Evolutionary conservation across 495 filamentous ascomycete genomes (phyloP).

Genomic region (Parmelia sp.): DNA sequence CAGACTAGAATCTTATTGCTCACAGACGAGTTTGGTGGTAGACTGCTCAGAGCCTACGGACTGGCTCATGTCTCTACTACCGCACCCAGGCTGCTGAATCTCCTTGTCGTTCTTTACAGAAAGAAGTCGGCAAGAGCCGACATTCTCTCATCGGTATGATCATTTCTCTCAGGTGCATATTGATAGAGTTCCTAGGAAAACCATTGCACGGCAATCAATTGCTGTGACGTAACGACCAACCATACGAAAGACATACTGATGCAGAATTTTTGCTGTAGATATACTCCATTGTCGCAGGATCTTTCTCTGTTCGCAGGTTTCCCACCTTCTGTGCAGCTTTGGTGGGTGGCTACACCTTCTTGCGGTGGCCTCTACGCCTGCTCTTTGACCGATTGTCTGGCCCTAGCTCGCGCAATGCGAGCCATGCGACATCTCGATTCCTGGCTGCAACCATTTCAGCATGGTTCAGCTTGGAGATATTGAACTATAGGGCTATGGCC

Average conservation of each 20-base stretch:
- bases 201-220: background rate
- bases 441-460: slow-evolving; percentile 40
- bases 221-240: background rate
- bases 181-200: background rate
- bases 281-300: slow-evolving; percentile 30
- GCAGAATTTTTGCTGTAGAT: background rate
- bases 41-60: slow-evolving; percentile 20
- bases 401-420: background rate
- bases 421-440: slow-evolving; percentile 33
- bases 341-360: slow-evolving; percentile 67
- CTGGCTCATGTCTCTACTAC: slow-evolving; percentile 18
- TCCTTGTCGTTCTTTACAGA: slow-evolving; percentile 10
- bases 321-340: slow-evolving; percentile 75
- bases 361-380: slow-evolving; percentile 45
- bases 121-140: slow-evolving; percentile 2
- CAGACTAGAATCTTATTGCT: background rate
- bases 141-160: slow-evolving; percentile 9
- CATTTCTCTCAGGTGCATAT: background rate
- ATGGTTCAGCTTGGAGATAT: slow-evolving; percentile 42
- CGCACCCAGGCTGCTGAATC: slow-evolving; percentile 18
- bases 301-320: slow-evolving; percentile 51
- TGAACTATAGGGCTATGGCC: slow-evolving; percentile 33
- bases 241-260: slow-evolving; percentile 6
- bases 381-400: slow-evolving; percentile 9
- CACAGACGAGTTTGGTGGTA: background rate